phyloP scores from a whole-genome alignment of 352 stramenopile species.

The Pythium aphanidermatum region DNA sequence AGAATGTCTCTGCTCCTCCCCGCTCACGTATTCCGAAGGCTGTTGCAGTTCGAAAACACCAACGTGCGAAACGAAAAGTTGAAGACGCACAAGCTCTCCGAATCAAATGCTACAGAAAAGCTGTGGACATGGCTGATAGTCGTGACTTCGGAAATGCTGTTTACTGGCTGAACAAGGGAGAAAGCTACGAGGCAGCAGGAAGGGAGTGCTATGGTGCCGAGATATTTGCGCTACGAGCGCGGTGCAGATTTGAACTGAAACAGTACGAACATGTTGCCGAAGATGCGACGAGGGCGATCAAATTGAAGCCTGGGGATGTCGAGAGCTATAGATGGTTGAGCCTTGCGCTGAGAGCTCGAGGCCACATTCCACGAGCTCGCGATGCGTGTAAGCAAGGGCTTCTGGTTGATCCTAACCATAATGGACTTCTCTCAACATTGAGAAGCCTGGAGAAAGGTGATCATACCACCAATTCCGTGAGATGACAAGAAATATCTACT shows the following conservation, averaged over 20 bases:
- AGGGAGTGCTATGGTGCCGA: background rate
- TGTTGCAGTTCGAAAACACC: conserved; percentile 8
- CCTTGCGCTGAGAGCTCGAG: conserved; percentile 3
- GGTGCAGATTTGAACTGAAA: conserved; percentile 16
- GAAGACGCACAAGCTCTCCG: conserved; percentile 5
- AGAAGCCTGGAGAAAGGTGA: too few species aligned
- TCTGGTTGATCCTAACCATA: too few species aligned
- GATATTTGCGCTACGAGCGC: conserved; percentile 7
- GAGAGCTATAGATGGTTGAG: conserved; percentile 10
- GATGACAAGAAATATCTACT: too few species aligned
- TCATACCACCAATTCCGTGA: too few species aligned
- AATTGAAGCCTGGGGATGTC: conserved; percentile 1
- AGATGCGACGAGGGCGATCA: conserved; percentile 8
- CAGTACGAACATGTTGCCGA: conserved; percentile 12
- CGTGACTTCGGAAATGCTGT: conserved; percentile 19
- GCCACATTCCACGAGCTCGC: conserved; percentile 1
- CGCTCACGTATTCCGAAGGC: conserved; percentile 11
- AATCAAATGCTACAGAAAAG: conserved; percentile 10
- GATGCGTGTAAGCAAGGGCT: too few species aligned
- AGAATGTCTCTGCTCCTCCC: background rate
- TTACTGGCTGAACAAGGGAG: conserved; percentile 16
- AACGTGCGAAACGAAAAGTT: conserved; percentile 10
- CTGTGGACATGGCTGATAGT: conserved; percentile 6
- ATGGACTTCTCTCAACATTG: too few species aligned
- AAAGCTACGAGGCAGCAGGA: conserved; percentile 6